phyloP scores from a whole-genome alignment of 768 basidiomycete species.

The Pleurotus giganteus region DNA sequence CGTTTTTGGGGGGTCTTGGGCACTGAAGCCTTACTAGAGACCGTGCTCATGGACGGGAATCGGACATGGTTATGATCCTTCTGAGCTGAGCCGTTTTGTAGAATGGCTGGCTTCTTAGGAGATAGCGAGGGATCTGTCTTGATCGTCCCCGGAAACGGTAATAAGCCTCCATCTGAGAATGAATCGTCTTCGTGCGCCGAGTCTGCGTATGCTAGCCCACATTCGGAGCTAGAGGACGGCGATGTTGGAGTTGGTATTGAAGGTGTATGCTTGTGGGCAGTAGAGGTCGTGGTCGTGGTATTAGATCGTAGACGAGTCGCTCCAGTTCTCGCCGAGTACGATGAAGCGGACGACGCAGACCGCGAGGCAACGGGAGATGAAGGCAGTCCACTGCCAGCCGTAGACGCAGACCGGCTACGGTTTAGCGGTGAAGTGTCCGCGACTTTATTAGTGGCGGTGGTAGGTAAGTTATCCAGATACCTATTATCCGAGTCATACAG shows the following conservation, averaged over 20 bases:
- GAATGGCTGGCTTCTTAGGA: constrained; percentile 21
- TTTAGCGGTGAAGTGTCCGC: background rate
- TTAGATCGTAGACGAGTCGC: constrained; percentile 2
- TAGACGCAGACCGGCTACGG: constrained; percentile 1
- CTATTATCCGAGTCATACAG: constrained; percentile 11
- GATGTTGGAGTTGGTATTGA: constrained; percentile 19
- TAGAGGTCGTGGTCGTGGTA: background rate
- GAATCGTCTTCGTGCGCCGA: constrained; percentile 41
- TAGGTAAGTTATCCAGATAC: constrained; percentile 8
- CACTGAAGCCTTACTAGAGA: background rate
- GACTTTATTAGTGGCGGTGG: constrained; percentile 8
- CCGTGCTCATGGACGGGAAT: constrained; percentile 1
- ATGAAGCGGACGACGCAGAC: constrained; percentile 1
- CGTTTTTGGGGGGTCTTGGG: background rate
- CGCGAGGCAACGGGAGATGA: constrained; percentile 4
- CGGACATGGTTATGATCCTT: constrained; percentile 12
- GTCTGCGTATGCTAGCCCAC: constrained; percentile 50
- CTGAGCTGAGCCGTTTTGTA: constrained; percentile 23
- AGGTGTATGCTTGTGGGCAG: background rate
- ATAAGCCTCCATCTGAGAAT: constrained; percentile 15
- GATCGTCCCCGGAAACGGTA: constrained; percentile 15
- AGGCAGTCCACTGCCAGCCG: background rate
- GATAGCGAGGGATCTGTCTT: constrained; percentile 20
- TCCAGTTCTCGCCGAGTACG: constrained; percentile 7
- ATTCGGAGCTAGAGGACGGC: constrained; percentile 42